Evolutionary conservation across 768 basidiomycete species (phyloP), one percentile per base, ranked within the genome.

Genomic region (Dioszegia crocea): DNA sequence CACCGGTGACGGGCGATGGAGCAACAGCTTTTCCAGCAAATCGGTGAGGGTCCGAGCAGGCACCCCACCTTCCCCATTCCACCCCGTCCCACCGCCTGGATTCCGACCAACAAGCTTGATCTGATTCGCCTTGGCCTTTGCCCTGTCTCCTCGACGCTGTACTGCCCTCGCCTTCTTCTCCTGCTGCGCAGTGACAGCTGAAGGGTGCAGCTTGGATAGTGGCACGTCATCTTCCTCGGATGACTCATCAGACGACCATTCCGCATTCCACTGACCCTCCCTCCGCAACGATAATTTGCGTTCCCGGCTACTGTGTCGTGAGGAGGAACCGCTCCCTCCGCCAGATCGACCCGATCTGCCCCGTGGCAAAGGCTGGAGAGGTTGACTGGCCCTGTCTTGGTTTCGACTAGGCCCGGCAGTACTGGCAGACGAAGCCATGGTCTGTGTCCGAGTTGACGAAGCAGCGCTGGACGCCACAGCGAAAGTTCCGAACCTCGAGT

Each of bases 1-100:
- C 21, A 23, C 17, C 6, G 56, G 44, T 57, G 56, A 48, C 3
- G 26, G 21, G 11, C 24, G 33, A 24, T 44, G 33, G 8, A 48
- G 4, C 8, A 53, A 17, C 36, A 53, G 39, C 36, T 31, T 38
- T 43, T 74, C 66, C 44, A 76, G 54, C 56, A 61, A 64, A 14
- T 30, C 33, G 2, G 8, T 21, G 10, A 74, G 54, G 11, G 66
- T 40, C 27, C 60, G 53, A 12, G 72, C 69, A 0, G 70, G 72
- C 21, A 76, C 60, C 30, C 74, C 74, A 29, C 72, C 72, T 60
- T 76, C 74, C 9, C 74, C 74, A 51, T 70, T 60, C 74, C 74
- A 75, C 2, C 56, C 50, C 9, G 58, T 56, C 19, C 59, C 63
- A 4, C 64, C 65, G 30, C 70, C 67, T 26, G 66, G 62, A 57